phyloP scores from a whole-genome alignment of 2,329 filamentous ascomycete species.

The Calonectria ilicicola region DNA sequence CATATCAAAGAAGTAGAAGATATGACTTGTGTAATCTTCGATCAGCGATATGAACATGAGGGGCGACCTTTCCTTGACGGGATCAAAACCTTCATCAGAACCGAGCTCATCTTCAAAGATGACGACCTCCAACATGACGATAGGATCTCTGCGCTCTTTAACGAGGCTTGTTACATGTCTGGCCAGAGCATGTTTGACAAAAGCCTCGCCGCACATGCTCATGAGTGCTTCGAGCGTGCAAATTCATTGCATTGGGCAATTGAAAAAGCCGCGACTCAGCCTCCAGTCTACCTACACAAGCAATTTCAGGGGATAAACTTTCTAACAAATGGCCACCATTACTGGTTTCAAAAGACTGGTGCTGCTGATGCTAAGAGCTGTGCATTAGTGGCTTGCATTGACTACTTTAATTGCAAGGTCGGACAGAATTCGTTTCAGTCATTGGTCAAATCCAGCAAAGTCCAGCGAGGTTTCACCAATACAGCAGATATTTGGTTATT shows the following conservation, averaged over 20 bases:
- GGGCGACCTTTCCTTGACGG: conserved; percentile 14
- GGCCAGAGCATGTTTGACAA: conserved; percentile 16
- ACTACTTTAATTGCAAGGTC: conserved; percentile 19
- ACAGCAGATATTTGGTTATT: not conserved
- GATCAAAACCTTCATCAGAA: conserved; percentile 11
- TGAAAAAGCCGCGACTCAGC: not conserved
- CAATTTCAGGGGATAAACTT: conserved; percentile 1
- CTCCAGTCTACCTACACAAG: not conserved
- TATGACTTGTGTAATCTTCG: conserved; percentile 18
- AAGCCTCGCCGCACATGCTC: not conserved
- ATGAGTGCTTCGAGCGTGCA: conserved; percentile 21
- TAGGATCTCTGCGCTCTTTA: conserved; percentile 4
- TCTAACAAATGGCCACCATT: conserved; percentile 8
- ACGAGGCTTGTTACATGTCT: conserved; percentile 21
- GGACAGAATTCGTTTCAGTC: not conserved
- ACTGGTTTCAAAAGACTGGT: conserved; percentile 7
- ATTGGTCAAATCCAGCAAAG: not conserved
- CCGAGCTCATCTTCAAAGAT: conserved; percentile 13
- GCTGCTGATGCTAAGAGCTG: conserved; percentile 6
- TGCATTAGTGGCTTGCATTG: conserved; percentile 8
- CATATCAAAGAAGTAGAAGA: not conserved
- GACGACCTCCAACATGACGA: not conserved
- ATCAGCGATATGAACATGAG: conserved; percentile 19
- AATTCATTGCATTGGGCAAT: conserved; percentile 21
- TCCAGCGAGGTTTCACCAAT: not conserved